Conservation (phyloP, 768 basidiomycete species). For the Xerocomellus intermedius region DNA sequence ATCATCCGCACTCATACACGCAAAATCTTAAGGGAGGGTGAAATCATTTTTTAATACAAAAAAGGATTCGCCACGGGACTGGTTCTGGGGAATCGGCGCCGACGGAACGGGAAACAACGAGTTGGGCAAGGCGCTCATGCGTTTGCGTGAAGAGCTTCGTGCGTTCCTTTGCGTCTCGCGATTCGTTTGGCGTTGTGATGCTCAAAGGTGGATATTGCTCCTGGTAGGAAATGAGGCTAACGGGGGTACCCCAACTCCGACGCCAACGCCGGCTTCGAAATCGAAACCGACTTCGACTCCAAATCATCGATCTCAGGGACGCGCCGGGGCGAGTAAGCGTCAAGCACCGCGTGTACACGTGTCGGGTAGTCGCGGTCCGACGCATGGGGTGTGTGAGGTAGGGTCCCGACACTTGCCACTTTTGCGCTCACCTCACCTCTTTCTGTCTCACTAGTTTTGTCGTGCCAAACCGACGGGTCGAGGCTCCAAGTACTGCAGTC, state of each 20-base stretch:
- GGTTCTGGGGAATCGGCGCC: constrained; percentile 74
- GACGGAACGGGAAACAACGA: constrained; percentile 69
- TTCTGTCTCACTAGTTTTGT: constrained; percentile 41
- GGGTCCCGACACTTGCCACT: background rate
- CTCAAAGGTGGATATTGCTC: background rate
- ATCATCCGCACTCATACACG: background rate
- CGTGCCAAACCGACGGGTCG: constrained; percentile 55
- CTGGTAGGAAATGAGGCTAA: constrained; percentile 12
- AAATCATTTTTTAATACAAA: too few relatives aligned
- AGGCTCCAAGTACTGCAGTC: constrained; percentile 59
- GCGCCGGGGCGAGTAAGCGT: background rate
- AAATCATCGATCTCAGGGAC: constrained; percentile 3
- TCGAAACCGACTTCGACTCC: background rate
- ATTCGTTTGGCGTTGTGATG: background rate
- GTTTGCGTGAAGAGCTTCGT: constrained; percentile 56
- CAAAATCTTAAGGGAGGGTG: background rate
- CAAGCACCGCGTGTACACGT: constrained; percentile 11
- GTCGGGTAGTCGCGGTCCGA: constrained; percentile 3
- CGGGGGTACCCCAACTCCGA: background rate
- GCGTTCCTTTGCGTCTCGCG: constrained; percentile 3
- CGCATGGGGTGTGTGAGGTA: constrained; percentile 25
- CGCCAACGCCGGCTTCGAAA: background rate
- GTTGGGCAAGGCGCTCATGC: constrained; percentile 67
- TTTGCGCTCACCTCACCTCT: background rate
- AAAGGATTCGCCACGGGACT: constrained; percentile 70